phyloP scores from a whole-genome alignment of 2,329 filamentous ascomycete genomes.

The Huntiella savannae region DNA sequence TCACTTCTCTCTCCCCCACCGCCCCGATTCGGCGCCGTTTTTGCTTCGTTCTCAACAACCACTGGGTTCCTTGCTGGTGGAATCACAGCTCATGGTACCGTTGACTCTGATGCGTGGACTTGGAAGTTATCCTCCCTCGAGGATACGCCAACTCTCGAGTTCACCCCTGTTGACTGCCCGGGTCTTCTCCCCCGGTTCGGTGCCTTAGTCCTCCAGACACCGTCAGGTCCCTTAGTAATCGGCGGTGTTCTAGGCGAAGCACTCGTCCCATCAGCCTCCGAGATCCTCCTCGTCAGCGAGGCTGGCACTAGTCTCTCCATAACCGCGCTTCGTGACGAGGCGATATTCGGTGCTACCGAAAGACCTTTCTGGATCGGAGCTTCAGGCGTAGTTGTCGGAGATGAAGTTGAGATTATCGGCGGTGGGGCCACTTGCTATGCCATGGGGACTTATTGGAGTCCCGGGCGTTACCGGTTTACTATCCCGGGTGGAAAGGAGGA shows the following conservation, averaged over 20 bases:
- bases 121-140: constrained; percentile 32
- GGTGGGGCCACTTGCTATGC: constrained; percentile 81
- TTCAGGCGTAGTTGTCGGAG: constrained; percentile 26
- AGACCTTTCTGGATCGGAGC: constrained; percentile 53
- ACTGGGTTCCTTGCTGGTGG: constrained; percentile 53
- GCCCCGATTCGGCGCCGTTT: constrained; percentile 17
- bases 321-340: constrained; percentile 2
- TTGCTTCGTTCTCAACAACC: constrained; percentile 19
- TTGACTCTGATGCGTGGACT: constrained; percentile 42
- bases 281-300: constrained; percentile 4
- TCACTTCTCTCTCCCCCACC: constrained; percentile 14
- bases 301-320: background rate
- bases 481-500: background rate
- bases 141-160: background rate
- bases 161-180: background rate
- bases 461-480: constrained; percentile 30
- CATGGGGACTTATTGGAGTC: constrained; percentile 74
- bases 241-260: constrained; percentile 3
- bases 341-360: constrained; percentile 3
- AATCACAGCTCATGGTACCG: constrained; percentile 41
- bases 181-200: constrained; percentile 2
- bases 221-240: constrained; percentile 18
- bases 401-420: constrained; percentile 43
- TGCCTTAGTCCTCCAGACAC: constrained; percentile 13
- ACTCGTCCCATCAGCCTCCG: constrained; percentile 3